phyloP scores from a whole-genome alignment of 2,329 filamentous ascomycete genomes.

The Fusarium sp. region DNA sequence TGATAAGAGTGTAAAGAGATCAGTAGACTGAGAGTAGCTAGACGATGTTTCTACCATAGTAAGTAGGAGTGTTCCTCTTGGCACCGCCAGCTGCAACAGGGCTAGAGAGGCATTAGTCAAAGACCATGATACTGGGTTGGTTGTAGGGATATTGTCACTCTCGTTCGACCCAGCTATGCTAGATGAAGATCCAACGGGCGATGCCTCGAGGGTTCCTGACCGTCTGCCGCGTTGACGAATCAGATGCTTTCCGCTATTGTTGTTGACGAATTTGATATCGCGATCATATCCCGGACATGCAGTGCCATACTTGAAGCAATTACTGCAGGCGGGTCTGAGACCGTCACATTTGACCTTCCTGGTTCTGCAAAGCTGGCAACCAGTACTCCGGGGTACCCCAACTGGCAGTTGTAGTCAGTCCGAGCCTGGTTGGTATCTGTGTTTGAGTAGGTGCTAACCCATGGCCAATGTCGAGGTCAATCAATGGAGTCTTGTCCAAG shows the following conservation, averaged over 20 bases:
- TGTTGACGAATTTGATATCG: slow-evolving; percentile 53
- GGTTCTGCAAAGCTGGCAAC: slow-evolving; percentile 55
- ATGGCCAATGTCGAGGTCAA: slow-evolving; percentile 36
- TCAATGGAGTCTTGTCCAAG: slow-evolving; percentile 3
- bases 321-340: slow-evolving; percentile 53
- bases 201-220: slow-evolving; percentile 11
- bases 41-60: slow-evolving; percentile 47
- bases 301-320: slow-evolving; percentile 54
- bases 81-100: slow-evolving; percentile 28
- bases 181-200: slow-evolving; percentile 23
- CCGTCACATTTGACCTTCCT: slow-evolving; percentile 60
- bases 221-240: slow-evolving; percentile 48
- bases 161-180: slow-evolving; percentile 19
- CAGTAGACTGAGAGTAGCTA: slow-evolving; percentile 34
- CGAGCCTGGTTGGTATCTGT: neutral
- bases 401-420: slow-evolving; percentile 35
- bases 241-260: slow-evolving; percentile 50
- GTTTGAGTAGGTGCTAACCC: slow-evolving; percentile 22
- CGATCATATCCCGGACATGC: slow-evolving; percentile 55
- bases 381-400: slow-evolving; percentile 53
- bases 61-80: slow-evolving; percentile 48
- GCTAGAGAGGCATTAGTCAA: slow-evolving; percentile 21
- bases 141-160: neutral
- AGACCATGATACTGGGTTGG: slow-evolving; percentile 3
- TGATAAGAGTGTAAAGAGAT: slow-evolving; percentile 42